These are phyloP conservation scores for Chalciporus sp. DNA, from an alignment of 1,284 basidiomycete species.

Conservation along the genomic window DNA sequence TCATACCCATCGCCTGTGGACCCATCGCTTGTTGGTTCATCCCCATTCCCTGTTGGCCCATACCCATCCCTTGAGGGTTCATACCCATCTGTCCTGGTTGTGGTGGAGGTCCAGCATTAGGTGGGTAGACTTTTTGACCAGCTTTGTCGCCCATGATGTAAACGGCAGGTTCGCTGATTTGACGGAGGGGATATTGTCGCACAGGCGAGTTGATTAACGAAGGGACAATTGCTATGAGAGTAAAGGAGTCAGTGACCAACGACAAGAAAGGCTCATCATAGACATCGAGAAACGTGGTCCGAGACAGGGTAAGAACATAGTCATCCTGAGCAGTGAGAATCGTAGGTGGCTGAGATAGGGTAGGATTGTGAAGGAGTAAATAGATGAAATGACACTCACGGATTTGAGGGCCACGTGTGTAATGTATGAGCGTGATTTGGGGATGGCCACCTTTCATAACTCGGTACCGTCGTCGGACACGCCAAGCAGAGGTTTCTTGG, in stretches of 20 bases:
- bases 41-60: conserved; percentile 29
- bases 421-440: conserved; percentile 71
- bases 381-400: conserved; percentile 46
- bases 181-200: conserved; percentile 68
- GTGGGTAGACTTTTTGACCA: conserved; percentile 61
- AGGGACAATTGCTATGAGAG: conserved; percentile 54
- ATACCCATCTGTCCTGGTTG: conserved; percentile 28
- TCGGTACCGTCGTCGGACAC: conserved; percentile 68
- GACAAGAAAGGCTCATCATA: neutral
- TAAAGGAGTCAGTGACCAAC: conserved; percentile 7
- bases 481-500: conserved; percentile 59
- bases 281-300: neutral
- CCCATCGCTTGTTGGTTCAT: conserved; percentile 35
- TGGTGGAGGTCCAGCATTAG: conserved; percentile 39
- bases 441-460: conserved; percentile 70
- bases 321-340: conserved; percentile 4
- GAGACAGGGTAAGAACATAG: neutral
- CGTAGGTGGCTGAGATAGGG: conserved; percentile 15
- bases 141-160: conserved; percentile 70
- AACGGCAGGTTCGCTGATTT: conserved; percentile 61
- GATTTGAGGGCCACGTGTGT: conserved; percentile 59
- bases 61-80: conserved; percentile 31
- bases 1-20: conserved; percentile 28
- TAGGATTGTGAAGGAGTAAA: conserved; percentile 3
- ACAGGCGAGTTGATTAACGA: conserved; percentile 57